Conservation (phyloP, 164 flowering plant genomes). For the Aristolochia contorta region DNA sequence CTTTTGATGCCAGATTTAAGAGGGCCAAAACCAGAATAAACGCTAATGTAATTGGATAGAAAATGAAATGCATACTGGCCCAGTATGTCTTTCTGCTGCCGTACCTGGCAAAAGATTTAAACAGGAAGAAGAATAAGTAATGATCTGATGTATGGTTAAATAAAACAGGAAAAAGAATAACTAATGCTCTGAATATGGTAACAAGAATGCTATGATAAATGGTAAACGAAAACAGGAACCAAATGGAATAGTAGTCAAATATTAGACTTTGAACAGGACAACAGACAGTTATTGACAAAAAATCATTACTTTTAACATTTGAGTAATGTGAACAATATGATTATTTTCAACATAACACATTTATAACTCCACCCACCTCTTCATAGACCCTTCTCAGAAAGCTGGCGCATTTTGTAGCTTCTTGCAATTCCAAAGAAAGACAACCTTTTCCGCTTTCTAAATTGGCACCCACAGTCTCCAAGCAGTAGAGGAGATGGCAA, state of each 20-base stretch:
- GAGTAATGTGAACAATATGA: no score
- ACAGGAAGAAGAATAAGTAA: not conserved
- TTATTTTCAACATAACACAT: no score
- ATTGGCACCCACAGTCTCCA: constrained; percentile 48
- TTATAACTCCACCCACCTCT: constrained; percentile 38
- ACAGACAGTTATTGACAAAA: not conserved
- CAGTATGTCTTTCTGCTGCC: constrained; percentile 68
- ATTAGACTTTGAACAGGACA: not conserved
- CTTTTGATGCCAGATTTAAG: constrained; percentile 65
- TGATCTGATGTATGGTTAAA: not conserved
- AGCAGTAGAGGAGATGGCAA: constrained; percentile 49
- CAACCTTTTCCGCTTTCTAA: constrained; percentile 18
- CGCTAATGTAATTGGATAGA: constrained; percentile 59
- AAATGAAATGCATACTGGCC: constrained; percentile 41
- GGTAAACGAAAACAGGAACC: no score
- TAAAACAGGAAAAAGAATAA: no score
- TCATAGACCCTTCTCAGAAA: constrained; percentile 79
- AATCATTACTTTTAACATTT: not conserved
- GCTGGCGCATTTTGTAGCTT: constrained; percentile 67
- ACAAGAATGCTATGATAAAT: no score
- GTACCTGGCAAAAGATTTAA: constrained; percentile 33
- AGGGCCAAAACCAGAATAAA: constrained; percentile 71
- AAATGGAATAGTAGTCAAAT: no score
- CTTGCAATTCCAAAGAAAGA: constrained; percentile 43
- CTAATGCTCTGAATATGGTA: no score